phyloP scores from a whole-genome alignment of 2,329 filamentous ascomycete species.

The Nakataea oryzae region DNA sequence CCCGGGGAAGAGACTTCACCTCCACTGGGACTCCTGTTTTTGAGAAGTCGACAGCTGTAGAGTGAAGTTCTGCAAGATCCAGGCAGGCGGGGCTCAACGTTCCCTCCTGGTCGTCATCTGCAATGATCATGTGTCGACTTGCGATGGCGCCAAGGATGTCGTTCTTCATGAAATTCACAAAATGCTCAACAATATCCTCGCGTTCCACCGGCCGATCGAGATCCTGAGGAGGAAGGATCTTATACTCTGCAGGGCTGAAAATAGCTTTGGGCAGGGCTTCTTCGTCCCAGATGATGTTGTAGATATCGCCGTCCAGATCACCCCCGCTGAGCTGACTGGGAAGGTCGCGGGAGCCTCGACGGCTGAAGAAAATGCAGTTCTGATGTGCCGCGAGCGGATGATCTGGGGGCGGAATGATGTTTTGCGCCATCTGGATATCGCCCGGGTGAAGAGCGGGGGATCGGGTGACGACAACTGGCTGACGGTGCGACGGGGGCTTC shows the following conservation, averaged over 20 bases:
- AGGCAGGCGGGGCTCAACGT: slow-evolving; percentile 40
- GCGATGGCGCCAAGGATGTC: slow-evolving; percentile 59
- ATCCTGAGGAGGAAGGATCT: slow-evolving; percentile 40
- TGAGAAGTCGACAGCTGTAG: slow-evolving; percentile 64
- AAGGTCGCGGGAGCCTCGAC: slow-evolving; percentile 59
- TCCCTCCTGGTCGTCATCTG: slow-evolving; percentile 42
- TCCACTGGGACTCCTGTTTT: slow-evolving; percentile 58
- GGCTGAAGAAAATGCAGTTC: slow-evolving; percentile 74
- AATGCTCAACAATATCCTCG: slow-evolving; percentile 68
- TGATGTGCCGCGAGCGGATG: slow-evolving; percentile 52
- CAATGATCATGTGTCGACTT: slow-evolving; percentile 50
- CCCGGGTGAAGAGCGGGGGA: slow-evolving; percentile 75
- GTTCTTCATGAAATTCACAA: slow-evolving; percentile 65
- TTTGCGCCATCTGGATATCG: slow-evolving; percentile 59
- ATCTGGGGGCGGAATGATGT: slow-evolving; percentile 45
- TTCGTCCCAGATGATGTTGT: slow-evolving; percentile 66
- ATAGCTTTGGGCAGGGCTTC: slow-evolving; percentile 29
- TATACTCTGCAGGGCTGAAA: slow-evolving; percentile 60
- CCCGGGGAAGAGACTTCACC: slow-evolving; percentile 28
- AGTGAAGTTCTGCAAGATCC: slow-evolving; percentile 52
- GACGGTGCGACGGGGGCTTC: slow-evolving; percentile 14
- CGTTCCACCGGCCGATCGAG: slow-evolving; percentile 49
- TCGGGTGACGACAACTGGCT: slow-evolving; percentile 56
- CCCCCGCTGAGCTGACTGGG: slow-evolving; percentile 72
- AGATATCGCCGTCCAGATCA: slow-evolving; percentile 76